Evolutionary conservation across 345 rosid species (phyloP).

Genomic region (Conringia planisiliqua): DNA sequence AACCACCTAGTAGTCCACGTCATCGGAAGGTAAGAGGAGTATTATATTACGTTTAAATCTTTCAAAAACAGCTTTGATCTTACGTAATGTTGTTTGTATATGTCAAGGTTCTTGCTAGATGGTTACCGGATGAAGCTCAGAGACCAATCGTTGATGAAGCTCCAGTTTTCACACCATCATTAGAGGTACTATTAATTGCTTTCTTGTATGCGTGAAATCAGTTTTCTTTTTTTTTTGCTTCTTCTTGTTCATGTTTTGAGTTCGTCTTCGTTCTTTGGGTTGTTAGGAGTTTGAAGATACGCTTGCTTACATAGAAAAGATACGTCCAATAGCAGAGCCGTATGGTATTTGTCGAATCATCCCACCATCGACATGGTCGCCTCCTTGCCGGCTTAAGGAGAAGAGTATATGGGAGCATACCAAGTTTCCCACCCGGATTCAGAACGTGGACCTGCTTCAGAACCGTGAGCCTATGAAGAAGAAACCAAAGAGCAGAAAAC

Average conservation of each 20-base stretch:
- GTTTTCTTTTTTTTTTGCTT: background rate
- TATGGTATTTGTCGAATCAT: conserved; percentile 92
- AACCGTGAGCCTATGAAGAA: conserved; percentile 91
- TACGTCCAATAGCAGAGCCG: conserved; percentile 68
- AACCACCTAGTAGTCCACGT: conserved; percentile 38
- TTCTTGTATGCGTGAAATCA: background rate
- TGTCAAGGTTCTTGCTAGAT: conserved; percentile 67
- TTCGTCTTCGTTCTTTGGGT: background rate
- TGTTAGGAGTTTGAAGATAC: conserved; percentile 90
- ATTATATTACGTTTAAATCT: background rate
- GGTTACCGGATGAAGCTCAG: conserved; percentile 73
- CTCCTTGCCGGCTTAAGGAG: conserved; percentile 74
- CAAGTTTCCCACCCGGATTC: conserved; percentile 83
- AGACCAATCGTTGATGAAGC: conserved; percentile 74
- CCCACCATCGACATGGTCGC: conserved; percentile 85
- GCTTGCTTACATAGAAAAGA: conserved; percentile 76
- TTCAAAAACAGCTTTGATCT: conserved; percentile 1
- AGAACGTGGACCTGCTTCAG: conserved; percentile 85
- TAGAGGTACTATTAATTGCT: conserved; percentile 60
- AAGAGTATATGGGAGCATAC: conserved; percentile 61
- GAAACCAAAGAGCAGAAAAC: conserved; percentile 65
- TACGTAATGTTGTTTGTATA: background rate
- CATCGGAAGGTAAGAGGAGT: conserved; percentile 25
- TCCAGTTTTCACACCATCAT: conserved; percentile 75
- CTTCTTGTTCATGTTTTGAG: conserved; percentile 13